Conservation (phyloP, 2,329 filamentous ascomycete species). For the Paecilomyces sp. region DNA sequence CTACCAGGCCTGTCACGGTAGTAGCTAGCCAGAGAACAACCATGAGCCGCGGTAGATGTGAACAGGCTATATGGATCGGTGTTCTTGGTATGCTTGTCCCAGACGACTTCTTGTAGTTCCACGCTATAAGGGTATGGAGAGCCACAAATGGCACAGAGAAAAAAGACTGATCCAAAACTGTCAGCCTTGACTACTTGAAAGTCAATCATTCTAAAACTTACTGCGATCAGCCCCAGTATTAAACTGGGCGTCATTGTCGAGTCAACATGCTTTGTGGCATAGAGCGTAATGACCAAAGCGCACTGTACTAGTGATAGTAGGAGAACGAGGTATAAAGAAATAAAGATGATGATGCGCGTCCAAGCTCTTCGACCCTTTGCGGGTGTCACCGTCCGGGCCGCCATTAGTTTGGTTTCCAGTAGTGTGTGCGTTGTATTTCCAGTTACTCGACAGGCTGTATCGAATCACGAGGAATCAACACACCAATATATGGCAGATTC, state of each 20-base stretch:
- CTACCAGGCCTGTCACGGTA: constrained; percentile 28
- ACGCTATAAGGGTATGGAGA: constrained; percentile 32
- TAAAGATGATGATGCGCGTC: constrained; percentile 29
- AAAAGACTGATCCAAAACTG: constrained; percentile 19
- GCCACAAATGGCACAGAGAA: constrained; percentile 28
- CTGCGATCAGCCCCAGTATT: constrained; percentile 27
- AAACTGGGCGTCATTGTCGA: constrained; percentile 31
- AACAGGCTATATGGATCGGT: constrained; percentile 24
- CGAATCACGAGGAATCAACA: background rate
- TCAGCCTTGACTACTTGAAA: background rate
- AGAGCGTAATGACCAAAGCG: constrained; percentile 27
- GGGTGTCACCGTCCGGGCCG: constrained; percentile 8
- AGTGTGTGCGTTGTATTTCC: constrained; percentile 1
- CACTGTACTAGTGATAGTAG: constrained; percentile 28
- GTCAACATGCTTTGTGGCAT: constrained; percentile 26
- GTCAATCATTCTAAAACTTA: constrained; percentile 8
- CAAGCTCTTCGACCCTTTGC: constrained; percentile 22
- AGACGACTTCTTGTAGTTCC: constrained; percentile 27
- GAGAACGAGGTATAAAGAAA: constrained; percentile 27
- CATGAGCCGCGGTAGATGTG: constrained; percentile 27
- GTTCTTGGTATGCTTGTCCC: constrained; percentile 24
- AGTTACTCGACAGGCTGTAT: background rate
- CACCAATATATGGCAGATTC: background rate
- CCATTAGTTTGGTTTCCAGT: constrained; percentile 9
- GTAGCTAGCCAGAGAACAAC: constrained; percentile 31